These are phyloP conservation scores for Coemansia sp. DNA, from an alignment of 192 early-diverging fungal species.

Conservation along the genomic window DNA sequence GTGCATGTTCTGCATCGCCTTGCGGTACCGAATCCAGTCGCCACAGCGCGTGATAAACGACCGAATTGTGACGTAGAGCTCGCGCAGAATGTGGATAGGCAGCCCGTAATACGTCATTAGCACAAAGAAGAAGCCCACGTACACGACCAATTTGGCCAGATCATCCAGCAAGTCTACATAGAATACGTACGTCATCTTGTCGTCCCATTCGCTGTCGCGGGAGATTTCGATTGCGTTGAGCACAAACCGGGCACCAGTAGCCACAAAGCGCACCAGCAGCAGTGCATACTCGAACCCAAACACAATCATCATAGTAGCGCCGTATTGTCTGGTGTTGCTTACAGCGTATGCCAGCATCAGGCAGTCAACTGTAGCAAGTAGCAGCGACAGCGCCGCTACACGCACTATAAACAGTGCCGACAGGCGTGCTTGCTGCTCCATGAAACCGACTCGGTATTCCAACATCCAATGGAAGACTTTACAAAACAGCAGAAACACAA, in stretches of 20 bases:
- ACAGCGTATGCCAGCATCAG: conserved; percentile 73
- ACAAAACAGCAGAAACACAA: conserved; percentile 84
- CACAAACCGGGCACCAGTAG: conserved; percentile 79
- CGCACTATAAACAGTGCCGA: conserved; percentile 35
- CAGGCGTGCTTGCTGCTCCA: conserved; percentile 51
- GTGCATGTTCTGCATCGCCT: conserved; percentile 96
- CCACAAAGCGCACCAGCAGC: conserved; percentile 72
- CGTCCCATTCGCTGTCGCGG: conserved; percentile 80
- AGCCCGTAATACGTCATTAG: conserved; percentile 82
- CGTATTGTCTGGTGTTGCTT: conserved; percentile 60
- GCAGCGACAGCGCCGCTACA: conserved; percentile 20
- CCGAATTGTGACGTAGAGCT: conserved; percentile 90
- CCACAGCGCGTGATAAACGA: conserved; percentile 88
- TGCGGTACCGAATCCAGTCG: conserved; percentile 87
- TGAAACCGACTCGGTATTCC: conserved; percentile 87
- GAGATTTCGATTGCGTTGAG: conserved; percentile 84
- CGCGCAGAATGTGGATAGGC: conserved; percentile 94
- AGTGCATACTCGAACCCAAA: conserved; percentile 99
- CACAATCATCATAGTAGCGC: conserved; percentile 92
- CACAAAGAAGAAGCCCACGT: conserved; percentile 84
- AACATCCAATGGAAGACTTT: conserved; percentile 98
- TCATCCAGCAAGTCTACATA: conserved; percentile 89
- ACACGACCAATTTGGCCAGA: conserved; percentile 85
- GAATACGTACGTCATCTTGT: conserved; percentile 88
- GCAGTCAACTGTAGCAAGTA: conserved; percentile 73